A percentile compares a stretch with the other conserved stretches of the same genome.
Evolutionary conservation across 1,139 yeast species (phyloP).

Genomic region (Nakaseomyces bracarensis): DNA sequence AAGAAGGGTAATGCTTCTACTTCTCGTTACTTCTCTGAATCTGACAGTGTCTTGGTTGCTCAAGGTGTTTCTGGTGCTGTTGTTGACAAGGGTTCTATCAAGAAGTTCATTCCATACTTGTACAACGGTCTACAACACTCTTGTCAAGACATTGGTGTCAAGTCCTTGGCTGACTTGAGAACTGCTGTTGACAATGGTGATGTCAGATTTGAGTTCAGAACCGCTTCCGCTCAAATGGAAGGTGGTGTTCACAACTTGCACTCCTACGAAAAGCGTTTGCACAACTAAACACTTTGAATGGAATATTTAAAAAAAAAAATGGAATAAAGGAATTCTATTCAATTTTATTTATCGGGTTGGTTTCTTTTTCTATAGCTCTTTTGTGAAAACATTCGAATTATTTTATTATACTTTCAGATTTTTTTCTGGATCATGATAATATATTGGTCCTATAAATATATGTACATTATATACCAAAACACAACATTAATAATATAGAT

Average conservation of each 20-base stretch:
- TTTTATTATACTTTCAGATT: no score
- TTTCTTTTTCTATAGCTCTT: background rate
- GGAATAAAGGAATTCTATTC: no score
- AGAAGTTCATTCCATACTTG: slow-evolving; percentile 89
- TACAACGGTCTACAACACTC: slow-evolving; percentile 96
- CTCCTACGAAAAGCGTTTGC: slow-evolving; percentile 95
- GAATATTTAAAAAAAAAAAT: background rate
- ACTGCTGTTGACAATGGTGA: slow-evolving; percentile 54
- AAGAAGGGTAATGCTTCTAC: slow-evolving; percentile 93
- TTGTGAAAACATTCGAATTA: background rate
- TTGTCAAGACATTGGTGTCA: slow-evolving; percentile 93
- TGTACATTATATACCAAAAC: slow-evolving; percentile 3
- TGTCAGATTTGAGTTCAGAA: slow-evolving; percentile 93
- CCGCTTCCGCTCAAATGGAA: slow-evolving; percentile 97
- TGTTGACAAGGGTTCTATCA: slow-evolving; percentile 91
- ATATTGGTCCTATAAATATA: no score
- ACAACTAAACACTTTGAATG: slow-evolving; percentile 48
- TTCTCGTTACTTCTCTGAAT: slow-evolving; percentile 93
- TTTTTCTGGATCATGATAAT: no score
- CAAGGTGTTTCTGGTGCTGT: slow-evolving; percentile 99
- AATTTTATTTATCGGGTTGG: background rate
- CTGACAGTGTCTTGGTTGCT: slow-evolving; percentile 92
- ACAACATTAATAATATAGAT: background rate
- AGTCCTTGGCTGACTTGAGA: slow-evolving; percentile 57
- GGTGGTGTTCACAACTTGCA: slow-evolving; percentile 97